Conservation (phyloP, 1,284 basidiomycete species). For the Grifola frondosa region DNA sequence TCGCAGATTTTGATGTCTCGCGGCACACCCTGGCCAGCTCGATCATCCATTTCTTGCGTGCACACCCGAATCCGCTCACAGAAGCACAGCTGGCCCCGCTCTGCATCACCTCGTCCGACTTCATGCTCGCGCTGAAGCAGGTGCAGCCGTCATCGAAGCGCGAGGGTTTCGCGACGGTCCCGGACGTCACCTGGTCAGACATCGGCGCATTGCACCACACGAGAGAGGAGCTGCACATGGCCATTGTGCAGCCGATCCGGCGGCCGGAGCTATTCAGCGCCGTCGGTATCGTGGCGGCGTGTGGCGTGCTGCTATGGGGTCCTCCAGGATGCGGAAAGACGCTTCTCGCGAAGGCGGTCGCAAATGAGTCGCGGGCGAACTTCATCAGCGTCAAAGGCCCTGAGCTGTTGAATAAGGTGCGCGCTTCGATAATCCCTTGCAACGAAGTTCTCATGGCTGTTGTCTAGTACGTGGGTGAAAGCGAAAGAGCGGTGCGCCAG, state of each 20-base stretch:
- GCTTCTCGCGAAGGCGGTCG: constrained; percentile 92
- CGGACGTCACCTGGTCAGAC: constrained; percentile 94
- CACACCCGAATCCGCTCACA: constrained; percentile 81
- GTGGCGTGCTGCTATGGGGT: constrained; percentile 97
- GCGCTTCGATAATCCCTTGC: constrained; percentile 18
- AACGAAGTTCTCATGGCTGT: neutral
- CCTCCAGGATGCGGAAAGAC: constrained; percentile 99
- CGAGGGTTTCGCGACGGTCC: constrained; percentile 96
- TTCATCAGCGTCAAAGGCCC: constrained; percentile 98
- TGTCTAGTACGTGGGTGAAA: constrained; percentile 94
- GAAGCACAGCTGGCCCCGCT: constrained; percentile 77
- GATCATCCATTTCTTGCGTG: constrained; percentile 86
- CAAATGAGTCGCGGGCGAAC: constrained; percentile 91
- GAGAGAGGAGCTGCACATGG: constrained; percentile 94
- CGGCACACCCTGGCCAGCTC: constrained; percentile 56
- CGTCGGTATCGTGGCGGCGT: constrained; percentile 85
- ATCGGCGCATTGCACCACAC: constrained; percentile 88
- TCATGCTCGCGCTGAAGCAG: constrained; percentile 75
- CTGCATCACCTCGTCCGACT: constrained; percentile 80
- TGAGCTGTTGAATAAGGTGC: constrained; percentile 91
- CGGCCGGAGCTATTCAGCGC: constrained; percentile 86
- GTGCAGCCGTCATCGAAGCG: constrained; percentile 96
- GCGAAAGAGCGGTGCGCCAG: constrained; percentile 91
- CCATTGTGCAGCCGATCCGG: constrained; percentile 93
- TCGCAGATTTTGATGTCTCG: constrained; percentile 40